A percentile compares a stretch with the other conserved stretches of the same genome.
These are phyloP conservation scores for Phytophthora boehmeriae DNA, from an alignment of 352 stramenopile genomes.

Conservation along the genomic window DNA sequence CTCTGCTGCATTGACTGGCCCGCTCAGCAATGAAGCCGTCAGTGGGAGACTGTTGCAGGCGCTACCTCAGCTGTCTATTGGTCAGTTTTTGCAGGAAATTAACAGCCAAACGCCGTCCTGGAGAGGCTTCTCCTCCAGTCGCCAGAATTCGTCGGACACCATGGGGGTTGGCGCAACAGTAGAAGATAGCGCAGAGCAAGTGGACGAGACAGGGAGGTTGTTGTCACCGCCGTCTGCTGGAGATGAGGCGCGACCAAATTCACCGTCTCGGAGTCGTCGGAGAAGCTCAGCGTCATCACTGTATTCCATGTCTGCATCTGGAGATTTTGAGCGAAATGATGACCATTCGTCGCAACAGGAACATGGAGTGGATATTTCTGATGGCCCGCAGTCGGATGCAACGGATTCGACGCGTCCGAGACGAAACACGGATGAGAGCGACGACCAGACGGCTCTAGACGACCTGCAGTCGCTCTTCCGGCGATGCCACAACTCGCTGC, in stretches of 20 bases:
- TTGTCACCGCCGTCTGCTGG: constrained; percentile 3
- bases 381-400: constrained; percentile 3
- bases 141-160: constrained; percentile 10
- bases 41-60: constrained; percentile 40
- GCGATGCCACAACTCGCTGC: constrained; percentile 74
- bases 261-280: constrained; percentile 21
- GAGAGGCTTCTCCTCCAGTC: constrained; percentile 21
- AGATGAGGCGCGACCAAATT: constrained; percentile 6
- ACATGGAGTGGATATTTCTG: constrained; percentile 1
- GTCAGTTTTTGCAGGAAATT: constrained; percentile 40
- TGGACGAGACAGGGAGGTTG: constrained; percentile 17
- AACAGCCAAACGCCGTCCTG: constrained; percentile 30
- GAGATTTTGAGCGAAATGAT: constrained; percentile 23
- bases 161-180: background rate
- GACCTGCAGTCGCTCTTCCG: constrained; percentile 70
- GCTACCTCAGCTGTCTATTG: constrained; percentile 33
- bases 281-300: constrained; percentile 26
- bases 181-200: constrained; percentile 8
- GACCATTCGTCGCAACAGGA: constrained; percentile 3
- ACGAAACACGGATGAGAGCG: constrained; percentile 33
- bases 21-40: constrained; percentile 33
- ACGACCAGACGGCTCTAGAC: constrained; percentile 61
- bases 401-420: constrained; percentile 11
- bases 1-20: constrained; percentile 21
- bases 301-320: constrained; percentile 24